Evolutionary conservation across 305 asterid genomes (phyloP).

Genomic region (Withania somnifera): DNA sequence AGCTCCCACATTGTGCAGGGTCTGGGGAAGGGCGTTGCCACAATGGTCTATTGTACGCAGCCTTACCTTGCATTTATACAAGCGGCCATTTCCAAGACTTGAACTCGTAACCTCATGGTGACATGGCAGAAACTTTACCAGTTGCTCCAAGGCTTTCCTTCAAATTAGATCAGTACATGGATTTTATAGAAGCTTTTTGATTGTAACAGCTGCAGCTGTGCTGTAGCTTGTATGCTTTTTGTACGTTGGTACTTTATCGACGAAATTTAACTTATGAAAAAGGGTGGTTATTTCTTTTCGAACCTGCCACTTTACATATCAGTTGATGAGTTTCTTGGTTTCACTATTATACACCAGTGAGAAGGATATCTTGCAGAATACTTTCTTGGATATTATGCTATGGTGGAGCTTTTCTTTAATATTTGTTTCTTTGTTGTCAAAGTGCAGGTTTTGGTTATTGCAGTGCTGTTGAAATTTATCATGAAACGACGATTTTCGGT

Average conservation of each 20-base stretch:
- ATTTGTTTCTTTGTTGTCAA: slow-evolving; percentile 4
- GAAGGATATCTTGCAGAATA: neutral
- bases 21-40: no score
- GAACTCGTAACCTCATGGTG: no score
- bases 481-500: slow-evolving; percentile 89
- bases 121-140: no score
- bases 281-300: neutral
- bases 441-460: slow-evolving; percentile 90
- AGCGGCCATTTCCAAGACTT: no score
- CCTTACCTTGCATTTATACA: no score
- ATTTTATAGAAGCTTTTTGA: neutral
- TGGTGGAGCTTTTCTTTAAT: neutral
- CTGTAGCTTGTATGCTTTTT: neutral
- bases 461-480: slow-evolving; percentile 71
- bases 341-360: neutral
- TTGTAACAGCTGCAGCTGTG: neutral
- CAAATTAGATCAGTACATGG: neutral
- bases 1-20: no score
- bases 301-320: neutral
- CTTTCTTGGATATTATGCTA: neutral
- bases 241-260: neutral
- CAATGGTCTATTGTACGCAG: no score
- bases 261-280: neutral
- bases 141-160: no score
- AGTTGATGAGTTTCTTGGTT: neutral